phyloP scores from a whole-genome alignment of 106 monocot species.

The Hemerocallis citrina region DNA sequence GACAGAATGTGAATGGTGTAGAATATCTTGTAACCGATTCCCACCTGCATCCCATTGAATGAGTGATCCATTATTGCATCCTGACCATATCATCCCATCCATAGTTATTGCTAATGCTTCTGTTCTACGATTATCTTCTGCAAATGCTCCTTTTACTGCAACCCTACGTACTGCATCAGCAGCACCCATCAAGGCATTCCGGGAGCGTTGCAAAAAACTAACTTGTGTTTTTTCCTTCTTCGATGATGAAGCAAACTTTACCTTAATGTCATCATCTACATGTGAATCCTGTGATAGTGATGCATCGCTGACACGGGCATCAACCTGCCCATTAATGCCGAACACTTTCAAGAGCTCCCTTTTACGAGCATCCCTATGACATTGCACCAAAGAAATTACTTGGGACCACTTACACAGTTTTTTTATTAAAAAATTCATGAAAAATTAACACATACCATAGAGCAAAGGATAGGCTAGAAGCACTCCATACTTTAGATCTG shows the following conservation, averaged over 20 bases:
- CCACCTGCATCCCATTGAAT: conserved; percentile 66
- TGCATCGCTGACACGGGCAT: conserved; percentile 24
- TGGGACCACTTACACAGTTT: no score
- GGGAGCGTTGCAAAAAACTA: conserved; percentile 58
- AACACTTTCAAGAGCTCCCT: conserved; percentile 55
- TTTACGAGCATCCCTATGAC: conserved; percentile 49
- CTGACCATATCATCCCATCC: conserved; percentile 62
- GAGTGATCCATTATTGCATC: conserved; percentile 41
- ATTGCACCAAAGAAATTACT: not conserved
- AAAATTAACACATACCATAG: conserved; percentile 25
- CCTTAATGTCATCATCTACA: conserved; percentile 44
- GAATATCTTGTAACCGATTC: conserved; percentile 36
- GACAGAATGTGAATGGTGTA: conserved; percentile 32
- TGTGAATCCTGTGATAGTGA: conserved; percentile 13
- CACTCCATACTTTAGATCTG: conserved; percentile 47
- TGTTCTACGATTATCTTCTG: conserved; percentile 42
- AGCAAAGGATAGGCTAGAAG: conserved; percentile 30
- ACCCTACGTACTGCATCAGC: conserved; percentile 63
- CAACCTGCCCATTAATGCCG: conserved; percentile 47
- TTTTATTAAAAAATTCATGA: no score
- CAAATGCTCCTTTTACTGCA: conserved; percentile 47
- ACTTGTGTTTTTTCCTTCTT: conserved; percentile 53
- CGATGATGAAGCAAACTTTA: conserved; percentile 25
- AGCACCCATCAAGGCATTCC: conserved; percentile 59
- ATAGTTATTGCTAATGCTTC: conserved; percentile 41